These are phyloP conservation scores for Verbascum thapsus DNA, from an alignment of 257 asterid species.

Conservation along the genomic window DNA sequence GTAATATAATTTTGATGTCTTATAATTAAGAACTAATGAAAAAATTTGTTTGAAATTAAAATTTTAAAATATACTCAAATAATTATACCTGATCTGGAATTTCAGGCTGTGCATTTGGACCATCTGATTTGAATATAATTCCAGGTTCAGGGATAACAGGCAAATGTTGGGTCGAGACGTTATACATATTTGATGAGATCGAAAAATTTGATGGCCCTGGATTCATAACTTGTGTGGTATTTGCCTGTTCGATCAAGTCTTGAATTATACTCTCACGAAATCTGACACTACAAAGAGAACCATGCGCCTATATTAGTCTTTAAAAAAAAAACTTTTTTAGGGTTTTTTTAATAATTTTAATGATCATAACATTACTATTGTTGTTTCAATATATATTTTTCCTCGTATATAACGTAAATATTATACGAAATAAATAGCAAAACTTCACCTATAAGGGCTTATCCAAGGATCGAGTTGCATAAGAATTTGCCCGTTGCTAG, in stretches of 20 bases:
- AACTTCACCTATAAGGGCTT: conserved; percentile 38
- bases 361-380: no score
- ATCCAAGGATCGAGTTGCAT: conserved; percentile 52
- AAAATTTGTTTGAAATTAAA: not conserved
- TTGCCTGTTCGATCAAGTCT: conserved; percentile 31
- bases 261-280: conserved; percentile 34
- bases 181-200: conserved; percentile 12
- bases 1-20: conserved; percentile 14
- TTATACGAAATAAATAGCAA: not conserved
- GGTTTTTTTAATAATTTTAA: no score
- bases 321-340: no score
- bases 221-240: conserved; percentile 13
- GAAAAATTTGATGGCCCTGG: conserved; percentile 14
- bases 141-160: conserved; percentile 20
- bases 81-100: conserved; percentile 33
- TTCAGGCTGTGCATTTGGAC: not conserved
- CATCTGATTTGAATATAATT: not conserved
- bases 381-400: no score
- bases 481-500: conserved; percentile 25
- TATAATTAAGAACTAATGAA: not conserved
- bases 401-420: no score
- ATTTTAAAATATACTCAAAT: not conserved
- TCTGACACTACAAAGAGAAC: conserved; percentile 26
- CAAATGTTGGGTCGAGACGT: conserved; percentile 23
- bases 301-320: not conserved